phyloP scores from a whole-genome alignment of 768 basidiomycete genomes.

The Cantharellus cinnabarinus region DNA sequence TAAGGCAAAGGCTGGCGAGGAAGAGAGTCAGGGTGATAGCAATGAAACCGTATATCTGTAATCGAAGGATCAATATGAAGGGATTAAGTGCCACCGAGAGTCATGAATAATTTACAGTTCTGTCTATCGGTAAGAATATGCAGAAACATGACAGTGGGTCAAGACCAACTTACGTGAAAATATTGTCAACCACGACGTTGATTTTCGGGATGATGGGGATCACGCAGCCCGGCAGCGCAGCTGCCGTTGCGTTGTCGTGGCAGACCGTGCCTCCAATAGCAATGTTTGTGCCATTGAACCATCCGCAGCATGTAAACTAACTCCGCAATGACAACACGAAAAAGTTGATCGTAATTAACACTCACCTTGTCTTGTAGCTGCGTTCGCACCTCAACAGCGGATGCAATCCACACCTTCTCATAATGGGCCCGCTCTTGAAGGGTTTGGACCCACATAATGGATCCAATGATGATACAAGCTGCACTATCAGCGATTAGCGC shows the following conservation, averaged over 20 bases:
- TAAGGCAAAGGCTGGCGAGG: conserved; percentile 66
- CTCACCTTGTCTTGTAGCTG: conserved; percentile 54
- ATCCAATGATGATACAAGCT: conserved; percentile 41
- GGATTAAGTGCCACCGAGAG: neutral
- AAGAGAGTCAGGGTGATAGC: conserved; percentile 55
- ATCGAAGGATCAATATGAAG: neutral
- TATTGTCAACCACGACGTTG: conserved; percentile 54
- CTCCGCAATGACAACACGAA: neutral
- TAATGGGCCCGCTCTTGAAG: conserved; percentile 52
- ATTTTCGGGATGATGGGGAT: conserved; percentile 23
- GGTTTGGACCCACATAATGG: conserved; percentile 66
- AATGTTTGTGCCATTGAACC: conserved; percentile 36
- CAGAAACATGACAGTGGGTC: neutral
- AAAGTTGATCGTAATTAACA: conserved; percentile 1
- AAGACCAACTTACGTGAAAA: conserved; percentile 52
- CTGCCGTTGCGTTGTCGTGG: conserved; percentile 32
- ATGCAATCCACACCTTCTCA: conserved; percentile 28
- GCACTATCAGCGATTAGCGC: conserved; percentile 42
- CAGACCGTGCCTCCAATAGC: conserved; percentile 41
- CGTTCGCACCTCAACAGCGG: conserved; percentile 25
- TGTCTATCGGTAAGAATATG: neutral
- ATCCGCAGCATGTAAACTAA: conserved; percentile 73
- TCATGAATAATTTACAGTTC: neutral
- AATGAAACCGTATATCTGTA: conserved; percentile 59
- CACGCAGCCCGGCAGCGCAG: conserved; percentile 14